Evolutionary conservation across 257 asterid species (phyloP).

Genomic region (Knoxia roxburghii): DNA sequence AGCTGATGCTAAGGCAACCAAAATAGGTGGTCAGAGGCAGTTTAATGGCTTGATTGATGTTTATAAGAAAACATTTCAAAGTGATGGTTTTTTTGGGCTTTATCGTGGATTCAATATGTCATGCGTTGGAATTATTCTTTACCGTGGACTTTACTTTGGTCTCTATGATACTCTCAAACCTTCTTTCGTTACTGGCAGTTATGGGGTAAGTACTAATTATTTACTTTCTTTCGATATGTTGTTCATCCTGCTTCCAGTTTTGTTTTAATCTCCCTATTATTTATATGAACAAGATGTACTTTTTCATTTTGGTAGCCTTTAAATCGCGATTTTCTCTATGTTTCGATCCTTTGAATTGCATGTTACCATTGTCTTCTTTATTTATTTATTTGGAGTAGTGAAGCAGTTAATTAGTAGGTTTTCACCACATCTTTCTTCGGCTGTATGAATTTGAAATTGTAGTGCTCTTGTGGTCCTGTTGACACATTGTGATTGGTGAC

Average conservation of each 20-base stretch:
- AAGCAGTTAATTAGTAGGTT: too few relatives aligned
- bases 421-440: not conserved
- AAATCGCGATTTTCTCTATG: not conserved
- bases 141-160: slow-evolving; percentile 84
- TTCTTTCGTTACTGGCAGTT: slow-evolving; percentile 39
- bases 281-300: not conserved
- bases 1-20: slow-evolving; percentile 60
- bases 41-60: slow-evolving; percentile 70
- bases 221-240: not conserved
- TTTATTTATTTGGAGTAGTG: not conserved
- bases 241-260: not conserved
- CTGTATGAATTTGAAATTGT: not conserved
- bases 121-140: slow-evolving; percentile 64
- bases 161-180: slow-evolving; percentile 83
- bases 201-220: slow-evolving; percentile 41
- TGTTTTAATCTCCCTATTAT: not conserved
- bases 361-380: not conserved
- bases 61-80: slow-evolving; percentile 54
- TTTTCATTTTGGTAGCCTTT: not conserved
- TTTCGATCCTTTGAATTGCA: not conserved
- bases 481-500: not conserved
- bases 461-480: not conserved
- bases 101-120: slow-evolving; percentile 75
- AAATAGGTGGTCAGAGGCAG: slow-evolving; percentile 74
- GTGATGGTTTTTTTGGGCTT: slow-evolving; percentile 68